Evolutionary conservation across 139 green algal species (phyloP), one percentile per base, ranked within the genome.

Genomic region (Tetraselmis chui): DNA sequence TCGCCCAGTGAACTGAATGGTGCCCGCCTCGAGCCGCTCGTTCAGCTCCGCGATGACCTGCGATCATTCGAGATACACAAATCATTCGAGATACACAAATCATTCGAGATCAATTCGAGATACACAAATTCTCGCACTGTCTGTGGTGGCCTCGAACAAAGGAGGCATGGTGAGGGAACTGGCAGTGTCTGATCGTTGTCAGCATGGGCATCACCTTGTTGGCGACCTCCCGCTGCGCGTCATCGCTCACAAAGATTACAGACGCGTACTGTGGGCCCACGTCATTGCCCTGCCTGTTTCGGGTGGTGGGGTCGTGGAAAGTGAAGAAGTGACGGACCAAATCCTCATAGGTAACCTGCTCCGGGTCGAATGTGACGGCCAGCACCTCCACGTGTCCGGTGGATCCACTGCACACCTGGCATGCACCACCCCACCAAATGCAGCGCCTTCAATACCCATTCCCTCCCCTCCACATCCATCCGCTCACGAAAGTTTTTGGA

Each of bases 381-480:
- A 93, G 83, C n/a, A 90, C 88, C 86, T 94, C 91, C 1, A 89
- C 86, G 82, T 93, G 90, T 2, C 91, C 91, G 0, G 88, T 92
- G 31, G 85, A 79, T 11, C 87, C 88, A 58, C 24, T 31, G 81
- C 88, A 93, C 18, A 94, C 85, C 88, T 91, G 83, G n/a, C n/a
- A n/a, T n/a, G n/a, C n/a, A n/a, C n/a, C n/a, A n/a, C n/a, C n/a
- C n/a, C n/a, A n/a, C n/a, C n/a, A n/a, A n/a, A n/a, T n/a, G n/a
- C n/a, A n/a, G n/a, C n/a, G n/a, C n/a, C n/a, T n/a, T n/a, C n/a
- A n/a, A n/a, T n/a, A n/a, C n/a, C n/a, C n/a, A n/a, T n/a, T n/a
- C n/a, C n/a, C n/a, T n/a, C n/a, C n/a, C n/a, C n/a, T n/a, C n/a
- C n/a, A n/a, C n/a, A n/a, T n/a, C n/a, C n/a, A n/a, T n/a, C n/a